Evolutionary conservation across 2,329 filamentous ascomycete genomes (phyloP).

Genomic region (Teratosphaeria gauchensis): DNA sequence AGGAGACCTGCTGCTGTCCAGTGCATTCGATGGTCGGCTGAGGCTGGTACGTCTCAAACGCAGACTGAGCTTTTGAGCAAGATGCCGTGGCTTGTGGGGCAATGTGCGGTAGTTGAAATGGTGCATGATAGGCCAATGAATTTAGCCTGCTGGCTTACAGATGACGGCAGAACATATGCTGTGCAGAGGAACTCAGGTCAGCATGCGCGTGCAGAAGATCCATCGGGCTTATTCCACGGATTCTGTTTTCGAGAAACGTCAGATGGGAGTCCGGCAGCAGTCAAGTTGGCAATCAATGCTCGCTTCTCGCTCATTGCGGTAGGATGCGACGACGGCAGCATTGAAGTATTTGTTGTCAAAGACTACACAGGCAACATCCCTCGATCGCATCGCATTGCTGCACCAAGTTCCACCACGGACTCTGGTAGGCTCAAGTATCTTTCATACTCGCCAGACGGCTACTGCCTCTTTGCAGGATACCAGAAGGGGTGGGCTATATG

Average conservation of each 20-base stretch:
- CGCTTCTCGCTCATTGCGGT: slow-evolving; percentile 89
- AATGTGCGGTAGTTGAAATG: slow-evolving; percentile 69
- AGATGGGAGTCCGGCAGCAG: slow-evolving; percentile 49
- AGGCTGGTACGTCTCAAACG: slow-evolving; percentile 71
- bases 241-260: slow-evolving; percentile 79
- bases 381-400: slow-evolving; percentile 65
- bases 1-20: slow-evolving; percentile 88
- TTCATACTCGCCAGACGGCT: slow-evolving; percentile 87
- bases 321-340: slow-evolving; percentile 66
- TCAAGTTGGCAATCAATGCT: slow-evolving; percentile 78
- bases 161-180: slow-evolving; percentile 78
- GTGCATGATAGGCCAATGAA: slow-evolving; percentile 95
- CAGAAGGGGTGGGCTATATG: slow-evolving; percentile 89
- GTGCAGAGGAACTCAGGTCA: slow-evolving; percentile 58
- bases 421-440: slow-evolving; percentile 67
- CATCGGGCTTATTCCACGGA: slow-evolving; percentile 70
- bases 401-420: slow-evolving; percentile 56
- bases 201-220: slow-evolving; percentile 25
- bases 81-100: slow-evolving; percentile 78
- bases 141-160: slow-evolving; percentile 82
- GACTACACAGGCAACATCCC: slow-evolving; percentile 93
- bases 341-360: slow-evolving; percentile 83
- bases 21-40: slow-evolving; percentile 89
- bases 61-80: slow-evolving; percentile 81
- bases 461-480: slow-evolving; percentile 90